Base-by-base conservation (phyloP, 148 eudicot genomes). In the Rhododendron henanense region DNA sequence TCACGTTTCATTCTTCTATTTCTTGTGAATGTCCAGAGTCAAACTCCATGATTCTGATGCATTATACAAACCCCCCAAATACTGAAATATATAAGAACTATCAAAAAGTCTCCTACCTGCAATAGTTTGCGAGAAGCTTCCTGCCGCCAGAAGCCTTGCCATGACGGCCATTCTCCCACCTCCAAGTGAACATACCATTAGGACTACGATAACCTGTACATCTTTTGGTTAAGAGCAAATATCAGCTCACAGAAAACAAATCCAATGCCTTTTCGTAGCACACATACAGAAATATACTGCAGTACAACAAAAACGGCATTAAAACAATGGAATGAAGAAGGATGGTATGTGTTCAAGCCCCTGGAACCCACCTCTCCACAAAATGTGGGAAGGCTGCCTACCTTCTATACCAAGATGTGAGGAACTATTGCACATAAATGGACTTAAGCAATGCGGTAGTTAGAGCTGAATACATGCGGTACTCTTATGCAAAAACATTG, bases 81-180 rank as follows among this genome's bases (percentile, higher is more conserved):
- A 50, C 16, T 13, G 5, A 76, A 87, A 31, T 44, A 31, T 57
- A 76, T 33, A 73, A 28, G 19, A 41, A 75, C 28, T 21, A n/a
- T 16, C 25, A 47, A 25, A 14, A 47, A 57, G 53, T 88, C 71
- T 44, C 44, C 79, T 85, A 93, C 97, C 97, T 88, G 92, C 81
- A 63, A 88, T 69, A 85, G 83, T 85, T 83, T 87, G 90, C 41
- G 92, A 88, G 86, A 91, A 65, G 82, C 87, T 89, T 83, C 91
- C 93, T 79, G 90, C 92, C 7, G 87, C 90, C 69, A 92, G 88
- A 89, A 88, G 85, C 90, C 90, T 94, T 47, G 94, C 90, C 91
- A 91, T 88, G 84, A 91, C 92, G 59, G 93, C 92, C 97, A 94
- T 93, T 85, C 87, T 93, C 84, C 88, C 92, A 86, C 90, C 88